phyloP scores from a whole-genome alignment of 2,329 filamentous ascomycete species.

The Xylariaceae sp. region DNA sequence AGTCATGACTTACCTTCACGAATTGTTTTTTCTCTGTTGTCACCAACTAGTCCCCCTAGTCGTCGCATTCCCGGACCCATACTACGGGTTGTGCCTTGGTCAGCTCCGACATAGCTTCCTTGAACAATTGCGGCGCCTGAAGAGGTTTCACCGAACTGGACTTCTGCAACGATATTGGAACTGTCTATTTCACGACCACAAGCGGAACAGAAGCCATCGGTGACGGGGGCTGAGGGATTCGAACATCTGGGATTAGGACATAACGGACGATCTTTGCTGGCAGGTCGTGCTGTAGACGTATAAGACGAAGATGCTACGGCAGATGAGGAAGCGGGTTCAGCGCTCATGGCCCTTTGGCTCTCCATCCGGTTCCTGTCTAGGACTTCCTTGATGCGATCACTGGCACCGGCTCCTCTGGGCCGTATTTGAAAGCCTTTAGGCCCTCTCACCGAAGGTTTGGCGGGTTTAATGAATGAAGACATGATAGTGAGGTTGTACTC shows the following conservation, averaged over 20 bases:
- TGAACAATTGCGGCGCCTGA: slow-evolving; percentile 88
- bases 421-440: slow-evolving; percentile 47
- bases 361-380: slow-evolving; percentile 37
- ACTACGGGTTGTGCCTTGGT: slow-evolving; percentile 79
- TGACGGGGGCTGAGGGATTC: slow-evolving; percentile 60
- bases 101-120: slow-evolving; percentile 84
- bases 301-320: slow-evolving; percentile 26
- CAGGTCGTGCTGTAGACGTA: too few species aligned
- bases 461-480: slow-evolving; percentile 55
- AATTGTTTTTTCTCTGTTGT: slow-evolving; percentile 64
- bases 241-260: slow-evolving; percentile 67
- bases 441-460: slow-evolving; percentile 37
- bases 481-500: slow-evolving; percentile 41
- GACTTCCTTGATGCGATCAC: slow-evolving; percentile 57
- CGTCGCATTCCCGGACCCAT: slow-evolving; percentile 67
- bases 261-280: slow-evolving; percentile 34
- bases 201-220: slow-evolving; percentile 75
- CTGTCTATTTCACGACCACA: slow-evolving; percentile 87
- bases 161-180: slow-evolving; percentile 88
- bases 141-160: slow-evolving; percentile 87
- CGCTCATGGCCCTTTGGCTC: slow-evolving; percentile 32
- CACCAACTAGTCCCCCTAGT: slow-evolving; percentile 60
- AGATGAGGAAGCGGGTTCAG: slow-evolving; percentile 30
- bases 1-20: slow-evolving; percentile 51
- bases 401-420: slow-evolving; percentile 52